These are phyloP conservation scores for Diutina pseudorugosa DNA, from an alignment of 1,139 yeast genomes.

Conservation along the genomic window DNA sequence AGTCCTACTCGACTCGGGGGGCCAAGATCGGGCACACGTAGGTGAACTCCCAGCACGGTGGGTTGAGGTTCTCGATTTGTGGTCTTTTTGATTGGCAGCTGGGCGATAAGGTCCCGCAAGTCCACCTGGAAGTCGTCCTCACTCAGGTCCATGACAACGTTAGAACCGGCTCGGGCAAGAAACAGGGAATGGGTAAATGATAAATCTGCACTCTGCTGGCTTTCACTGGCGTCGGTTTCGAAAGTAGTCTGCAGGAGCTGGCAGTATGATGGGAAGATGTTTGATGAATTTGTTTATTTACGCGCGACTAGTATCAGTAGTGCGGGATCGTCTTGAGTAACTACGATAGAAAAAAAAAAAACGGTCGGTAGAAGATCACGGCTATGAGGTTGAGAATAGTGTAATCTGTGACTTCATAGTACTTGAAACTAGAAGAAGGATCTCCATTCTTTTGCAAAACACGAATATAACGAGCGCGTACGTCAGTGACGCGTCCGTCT, in stretches of 20 bases:
- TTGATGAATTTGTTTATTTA: background rate
- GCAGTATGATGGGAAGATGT: background rate
- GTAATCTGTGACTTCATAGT: no score
- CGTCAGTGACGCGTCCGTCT: no score
- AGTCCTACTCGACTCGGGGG: background rate
- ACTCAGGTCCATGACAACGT: background rate
- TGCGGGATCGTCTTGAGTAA: background rate
- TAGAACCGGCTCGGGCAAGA: background rate
- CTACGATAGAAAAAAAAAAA: background rate
- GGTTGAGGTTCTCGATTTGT: background rate
- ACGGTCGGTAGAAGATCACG: no score
- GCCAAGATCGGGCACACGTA: background rate
- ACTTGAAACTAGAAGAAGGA: no score
- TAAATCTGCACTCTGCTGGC: background rate
- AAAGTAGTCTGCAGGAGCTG: background rate
- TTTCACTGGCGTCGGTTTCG: background rate
- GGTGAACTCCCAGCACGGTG: background rate
- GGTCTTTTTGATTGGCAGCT: background rate
- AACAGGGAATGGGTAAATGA: background rate
- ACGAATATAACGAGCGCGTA: no score
- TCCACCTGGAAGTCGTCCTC: conserved; percentile 1
- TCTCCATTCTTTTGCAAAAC: no score
- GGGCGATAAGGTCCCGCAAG: background rate
- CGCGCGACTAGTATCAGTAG: background rate
- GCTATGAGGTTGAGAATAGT: background rate